phyloP scores from a whole-genome alignment of 441 rosid genomes.

The Gossypium davidsonii region DNA sequence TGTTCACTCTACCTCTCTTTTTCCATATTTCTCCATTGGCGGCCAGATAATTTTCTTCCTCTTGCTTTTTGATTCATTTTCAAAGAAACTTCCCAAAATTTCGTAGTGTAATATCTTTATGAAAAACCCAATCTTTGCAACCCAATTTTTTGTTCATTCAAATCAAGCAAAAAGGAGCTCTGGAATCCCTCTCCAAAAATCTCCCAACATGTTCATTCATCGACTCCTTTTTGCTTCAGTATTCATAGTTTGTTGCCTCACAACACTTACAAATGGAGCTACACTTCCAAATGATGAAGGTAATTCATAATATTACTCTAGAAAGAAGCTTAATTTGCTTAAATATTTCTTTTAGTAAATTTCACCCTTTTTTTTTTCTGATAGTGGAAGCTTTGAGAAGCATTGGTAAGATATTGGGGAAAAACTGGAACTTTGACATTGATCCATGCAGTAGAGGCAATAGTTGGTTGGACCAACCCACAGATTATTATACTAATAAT shows the following conservation, averaged over 20 bases:
- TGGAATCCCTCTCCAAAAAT: slow-evolving; percentile 15
- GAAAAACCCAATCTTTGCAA: not conserved
- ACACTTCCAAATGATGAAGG: slow-evolving; percentile 34
- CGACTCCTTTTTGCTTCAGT: slow-evolving; percentile 15
- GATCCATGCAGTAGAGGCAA: slow-evolving; percentile 41
- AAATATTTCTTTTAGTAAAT: too few species aligned
- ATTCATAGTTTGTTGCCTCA: slow-evolving; percentile 13
- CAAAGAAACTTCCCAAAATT: not conserved
- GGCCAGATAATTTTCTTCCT: not conserved
- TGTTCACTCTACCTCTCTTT: not conserved
- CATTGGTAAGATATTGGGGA: slow-evolving; percentile 31
- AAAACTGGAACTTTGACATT: slow-evolving; percentile 21
- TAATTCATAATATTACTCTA: not conserved
- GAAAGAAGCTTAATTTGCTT: not conserved
- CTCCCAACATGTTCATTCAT: not conserved
- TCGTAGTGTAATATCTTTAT: not conserved
- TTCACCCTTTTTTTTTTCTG: not conserved
- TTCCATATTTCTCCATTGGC: not conserved
- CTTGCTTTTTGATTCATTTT: not conserved
- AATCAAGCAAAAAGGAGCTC: not conserved
- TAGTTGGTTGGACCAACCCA: slow-evolving; percentile 3
- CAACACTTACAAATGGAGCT: slow-evolving; percentile 18
- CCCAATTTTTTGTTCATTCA: not conserved
- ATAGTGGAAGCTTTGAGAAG: slow-evolving; percentile 40
- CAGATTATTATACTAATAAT: not conserved